Conservation (phyloP, 306 rosid species). For the Acmispon strigosus region DNA sequence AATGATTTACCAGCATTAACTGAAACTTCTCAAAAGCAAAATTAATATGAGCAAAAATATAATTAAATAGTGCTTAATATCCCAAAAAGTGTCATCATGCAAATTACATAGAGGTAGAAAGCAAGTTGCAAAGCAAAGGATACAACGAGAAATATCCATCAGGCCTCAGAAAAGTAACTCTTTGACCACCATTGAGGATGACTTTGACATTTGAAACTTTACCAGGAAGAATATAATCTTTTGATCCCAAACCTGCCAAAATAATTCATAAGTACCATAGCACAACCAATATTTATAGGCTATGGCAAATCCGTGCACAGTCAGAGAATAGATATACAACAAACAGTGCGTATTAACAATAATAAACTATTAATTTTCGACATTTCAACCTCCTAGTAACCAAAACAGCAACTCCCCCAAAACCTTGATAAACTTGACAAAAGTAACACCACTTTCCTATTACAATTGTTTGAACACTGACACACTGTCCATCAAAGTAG, state of each 20-base stretch:
- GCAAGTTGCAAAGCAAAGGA: slow-evolving; percentile 38
- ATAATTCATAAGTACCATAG: neutral
- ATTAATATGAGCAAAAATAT: neutral
- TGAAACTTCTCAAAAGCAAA: neutral
- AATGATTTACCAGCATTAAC: slow-evolving; percentile 11
- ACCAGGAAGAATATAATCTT: slow-evolving; percentile 60
- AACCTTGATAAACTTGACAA: neutral
- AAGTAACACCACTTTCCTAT: neutral
- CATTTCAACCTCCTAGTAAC: slow-evolving; percentile 4
- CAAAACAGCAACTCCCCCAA: neutral
- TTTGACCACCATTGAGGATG: slow-evolving; percentile 90
- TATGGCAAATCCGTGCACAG: neutral
- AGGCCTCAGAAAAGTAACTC: slow-evolving; percentile 79
- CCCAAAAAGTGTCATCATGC: slow-evolving; percentile 6
- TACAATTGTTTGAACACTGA: neutral
- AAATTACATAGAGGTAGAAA: neutral
- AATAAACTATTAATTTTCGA: neutral
- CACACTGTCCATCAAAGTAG: neutral
- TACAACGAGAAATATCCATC: slow-evolving; percentile 98
- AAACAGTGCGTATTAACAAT: neutral
- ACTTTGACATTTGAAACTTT: slow-evolving; percentile 80
- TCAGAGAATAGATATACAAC: neutral
- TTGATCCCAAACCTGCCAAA: slow-evolving; percentile 54
- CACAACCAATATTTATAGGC: neutral
- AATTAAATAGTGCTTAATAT: neutral